These are phyloP conservation scores for Pelagomonas calceolata DNA, from an alignment of 108 stramenopile genomes.

Conservation along the genomic window DNA sequence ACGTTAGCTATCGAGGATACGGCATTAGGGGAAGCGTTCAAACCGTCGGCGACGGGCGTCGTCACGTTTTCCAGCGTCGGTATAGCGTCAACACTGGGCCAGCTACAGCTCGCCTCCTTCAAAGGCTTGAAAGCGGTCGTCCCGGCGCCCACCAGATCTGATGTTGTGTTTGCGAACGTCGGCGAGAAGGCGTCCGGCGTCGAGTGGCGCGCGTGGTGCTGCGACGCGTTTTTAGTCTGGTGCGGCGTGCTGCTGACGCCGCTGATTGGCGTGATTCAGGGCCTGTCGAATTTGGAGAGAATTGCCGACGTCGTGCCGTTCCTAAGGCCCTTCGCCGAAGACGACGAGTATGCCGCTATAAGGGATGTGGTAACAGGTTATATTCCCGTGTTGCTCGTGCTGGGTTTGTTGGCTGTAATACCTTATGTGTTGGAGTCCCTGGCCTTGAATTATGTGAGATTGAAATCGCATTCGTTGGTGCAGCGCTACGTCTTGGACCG, in stretches of 20 bases:
- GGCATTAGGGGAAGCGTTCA: no score
- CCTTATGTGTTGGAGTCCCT: conserved; percentile 63
- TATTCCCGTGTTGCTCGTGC: conserved; percentile 69
- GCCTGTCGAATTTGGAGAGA: background rate
- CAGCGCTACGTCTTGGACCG: conserved; percentile 65
- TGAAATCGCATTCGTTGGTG: conserved; percentile 63
- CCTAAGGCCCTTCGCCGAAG: background rate
- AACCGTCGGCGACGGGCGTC: background rate
- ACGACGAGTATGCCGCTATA: background rate
- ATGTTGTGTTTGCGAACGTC: no score
- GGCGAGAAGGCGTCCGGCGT: no score
- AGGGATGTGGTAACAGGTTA: conserved; percentile 57
- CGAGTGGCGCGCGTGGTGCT: background rate
- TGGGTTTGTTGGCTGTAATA: conserved; percentile 56
- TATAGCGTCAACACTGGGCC: background rate
- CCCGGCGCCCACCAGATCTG: no score
- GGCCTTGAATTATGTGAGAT: conserved; percentile 57
- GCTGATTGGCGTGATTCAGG: background rate
- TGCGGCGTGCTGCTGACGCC: background rate
- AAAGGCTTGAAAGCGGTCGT: no score
- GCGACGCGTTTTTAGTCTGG: background rate
- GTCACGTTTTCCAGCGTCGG: background rate
- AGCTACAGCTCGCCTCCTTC: background rate
- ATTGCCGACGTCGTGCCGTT: background rate
- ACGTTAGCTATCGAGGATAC: no score